Evolutionary conservation across 306 rosid genomes (phyloP).

Genomic region (Calophaca sinica): DNA sequence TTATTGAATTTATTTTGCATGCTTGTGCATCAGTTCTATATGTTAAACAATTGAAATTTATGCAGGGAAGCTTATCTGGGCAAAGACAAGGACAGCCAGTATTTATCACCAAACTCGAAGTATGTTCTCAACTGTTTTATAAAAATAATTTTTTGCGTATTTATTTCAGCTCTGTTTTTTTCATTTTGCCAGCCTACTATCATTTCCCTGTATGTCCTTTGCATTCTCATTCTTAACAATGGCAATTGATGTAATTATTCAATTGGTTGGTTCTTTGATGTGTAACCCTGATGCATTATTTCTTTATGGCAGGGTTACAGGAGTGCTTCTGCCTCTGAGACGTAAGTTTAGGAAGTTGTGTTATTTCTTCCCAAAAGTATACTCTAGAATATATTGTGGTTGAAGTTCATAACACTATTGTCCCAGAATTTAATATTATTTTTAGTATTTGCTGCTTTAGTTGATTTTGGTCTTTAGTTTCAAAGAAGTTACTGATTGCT

Average conservation of each 20-base stretch:
- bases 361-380: constrained; percentile 32
- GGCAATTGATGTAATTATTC: constrained; percentile 13
- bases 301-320: constrained; percentile 84
- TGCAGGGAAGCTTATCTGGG: constrained; percentile 96
- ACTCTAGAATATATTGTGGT: constrained; percentile 26
- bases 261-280: constrained; percentile 32
- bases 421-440: neutral
- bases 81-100: constrained; percentile 98
- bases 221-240: constrained; percentile 17
- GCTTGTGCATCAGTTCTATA: constrained; percentile 44
- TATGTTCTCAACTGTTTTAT: constrained; percentile 54
- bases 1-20: constrained; percentile 15
- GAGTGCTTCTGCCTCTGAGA: constrained; percentile 81
- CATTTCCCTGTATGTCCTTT: constrained; percentile 18
- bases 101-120: constrained; percentile 92
- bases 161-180: constrained; percentile 29
- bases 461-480: constrained; percentile 30
- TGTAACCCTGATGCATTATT: constrained; percentile 40
- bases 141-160: constrained; percentile 2
- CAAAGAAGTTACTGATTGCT: neutral
- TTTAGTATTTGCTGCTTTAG: neutral
- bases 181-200: constrained; percentile 33
- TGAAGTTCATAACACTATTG: constrained; percentile 39
- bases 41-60: constrained; percentile 42
- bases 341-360: constrained; percentile 67